A percentile compares a stretch with the other conserved stretches of the same genome.
Conservation (phyloP, 1,139 yeast genomes). For the Scheffersomyces titani region DNA sequence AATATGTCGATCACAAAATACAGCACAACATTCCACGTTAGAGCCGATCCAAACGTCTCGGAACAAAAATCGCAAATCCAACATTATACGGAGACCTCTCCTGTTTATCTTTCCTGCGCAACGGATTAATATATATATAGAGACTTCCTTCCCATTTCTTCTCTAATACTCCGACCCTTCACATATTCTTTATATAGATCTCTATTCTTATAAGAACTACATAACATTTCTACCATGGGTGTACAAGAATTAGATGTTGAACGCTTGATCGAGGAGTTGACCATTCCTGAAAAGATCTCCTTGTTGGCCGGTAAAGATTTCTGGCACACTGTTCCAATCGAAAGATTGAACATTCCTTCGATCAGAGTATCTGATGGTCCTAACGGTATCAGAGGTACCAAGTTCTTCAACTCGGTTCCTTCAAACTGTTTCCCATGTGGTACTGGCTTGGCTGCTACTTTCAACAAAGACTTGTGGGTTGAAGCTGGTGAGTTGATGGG, state of each 20-base stretch:
- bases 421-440: constrained; percentile 40
- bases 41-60: too few species aligned
- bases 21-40: too few species aligned
- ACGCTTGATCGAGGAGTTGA: constrained; percentile 39
- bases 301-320: constrained; percentile 52
- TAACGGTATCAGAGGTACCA: constrained; percentile 37
- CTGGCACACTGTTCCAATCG: constrained; percentile 58
- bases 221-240: background rate
- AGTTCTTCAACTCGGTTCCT: constrained; percentile 33
- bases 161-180: background rate
- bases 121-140: too few species aligned
- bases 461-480: constrained; percentile 28
- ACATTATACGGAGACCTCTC: too few species aligned
- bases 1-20: too few species aligned
- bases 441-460: constrained; percentile 45
- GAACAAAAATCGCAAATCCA: too few species aligned
- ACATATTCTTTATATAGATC: background rate
- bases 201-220: too few species aligned
- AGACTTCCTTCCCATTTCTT: background rate
- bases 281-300: constrained; percentile 48
- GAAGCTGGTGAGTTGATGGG: constrained; percentile 36
- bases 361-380: constrained; percentile 39
- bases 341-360: constrained; percentile 41
- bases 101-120: too few species aligned
- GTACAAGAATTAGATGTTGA: constrained; percentile 41